Evolutionary conservation across 495 filamentous ascomycete genomes (phyloP).

Genomic region (Penicillium turbatum): DNA sequence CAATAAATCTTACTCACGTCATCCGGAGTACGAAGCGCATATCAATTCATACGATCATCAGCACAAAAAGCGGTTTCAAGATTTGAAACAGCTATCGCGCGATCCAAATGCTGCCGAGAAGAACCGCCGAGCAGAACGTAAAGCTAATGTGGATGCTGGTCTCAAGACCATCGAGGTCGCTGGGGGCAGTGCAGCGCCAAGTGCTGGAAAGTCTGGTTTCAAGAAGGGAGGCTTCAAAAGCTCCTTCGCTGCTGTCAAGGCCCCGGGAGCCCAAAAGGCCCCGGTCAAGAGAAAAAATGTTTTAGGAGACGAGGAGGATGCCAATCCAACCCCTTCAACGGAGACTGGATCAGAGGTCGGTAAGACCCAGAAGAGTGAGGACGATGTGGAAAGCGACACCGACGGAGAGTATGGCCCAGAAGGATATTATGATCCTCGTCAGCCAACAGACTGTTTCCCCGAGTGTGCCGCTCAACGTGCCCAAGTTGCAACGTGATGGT

Average conservation of each 20-base stretch:
- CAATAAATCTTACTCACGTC: conserved; percentile 57
- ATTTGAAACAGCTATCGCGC: conserved; percentile 57
- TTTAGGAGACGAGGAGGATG: conserved; percentile 39
- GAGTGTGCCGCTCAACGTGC: conserved; percentile 32
- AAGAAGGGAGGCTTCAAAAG: conserved; percentile 63
- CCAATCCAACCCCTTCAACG: conserved; percentile 6
- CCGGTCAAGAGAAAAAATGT: conserved; percentile 41
- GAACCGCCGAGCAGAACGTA: conserved; percentile 66
- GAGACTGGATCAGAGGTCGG: background rate
- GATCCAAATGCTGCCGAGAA: conserved; percentile 55
- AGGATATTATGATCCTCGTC: conserved; percentile 49
- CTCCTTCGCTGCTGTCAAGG: conserved; percentile 51
- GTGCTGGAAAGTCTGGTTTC: conserved; percentile 29
- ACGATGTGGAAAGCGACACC: conserved; percentile 38
- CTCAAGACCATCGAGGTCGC: conserved; percentile 36
- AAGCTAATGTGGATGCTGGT: conserved; percentile 55
- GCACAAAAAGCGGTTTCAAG: conserved; percentile 59
- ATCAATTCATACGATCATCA: conserved; percentile 60
- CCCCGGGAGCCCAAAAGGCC: conserved; percentile 20
- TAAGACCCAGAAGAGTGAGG: background rate
- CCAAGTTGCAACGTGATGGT: conserved; percentile 7
- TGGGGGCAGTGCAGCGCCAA: conserved; percentile 9
- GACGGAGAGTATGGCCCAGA: conserved; percentile 44
- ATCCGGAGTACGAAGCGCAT: conserved; percentile 60
- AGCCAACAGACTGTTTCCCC: conserved; percentile 48